Base-by-base conservation (phyloP, 1,139 yeast genomes). In the Kluyveromyces sp. region DNA sequence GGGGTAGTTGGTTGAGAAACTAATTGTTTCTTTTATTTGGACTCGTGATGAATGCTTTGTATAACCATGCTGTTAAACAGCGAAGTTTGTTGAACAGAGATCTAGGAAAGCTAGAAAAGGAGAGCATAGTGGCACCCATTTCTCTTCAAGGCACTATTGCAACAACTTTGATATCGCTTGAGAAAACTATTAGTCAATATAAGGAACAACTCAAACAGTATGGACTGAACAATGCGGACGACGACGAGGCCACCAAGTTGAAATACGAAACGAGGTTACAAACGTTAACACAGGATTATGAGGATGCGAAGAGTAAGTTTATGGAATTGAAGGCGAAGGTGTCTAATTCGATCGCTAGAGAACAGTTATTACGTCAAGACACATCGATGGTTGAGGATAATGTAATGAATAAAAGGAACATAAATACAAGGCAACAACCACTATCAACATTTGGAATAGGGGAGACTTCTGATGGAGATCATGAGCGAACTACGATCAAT, bases 41-140 rank as follows among this genome's bases (percentile, higher is more conserved):
- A 15, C 21, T 15, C 21, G 21, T 15, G 21, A 15, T 15, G 96
- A 88, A 88, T 67, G 81, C 95, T 30, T 71, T 89, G 45, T 88
- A 84, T 67, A 90, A 87, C 67, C 95, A 87, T 65, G 96, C 96
- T 7, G 74, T 85, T 50, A 88, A 87, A 64, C 96, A 89, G 66
- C 79, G 89, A 37, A 87, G 80, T 58, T 73, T 81, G 37, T 68
- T 90, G 47, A 77, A 80, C 51, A 77, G 77, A 53, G 96, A 89
- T 57, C 66, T 90, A 45, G 72, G 77, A 25, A 67, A 72, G 48
- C 83, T 90, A 55, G 92, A 87, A 53, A 70, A 73, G 49, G 78
- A 83, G 51, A 74, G 87, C 8, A 73, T 79, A 29, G 74, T 79
- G 4, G 77, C 92, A 1, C 94, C 95, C 8, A 69, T 84, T 48